Percentiles rank a stretch among this genome's conserved stretches.
Conservation (phyloP, 2,329 filamentous ascomycete species). For the Chrysoporthe deuterocubensis region DNA sequence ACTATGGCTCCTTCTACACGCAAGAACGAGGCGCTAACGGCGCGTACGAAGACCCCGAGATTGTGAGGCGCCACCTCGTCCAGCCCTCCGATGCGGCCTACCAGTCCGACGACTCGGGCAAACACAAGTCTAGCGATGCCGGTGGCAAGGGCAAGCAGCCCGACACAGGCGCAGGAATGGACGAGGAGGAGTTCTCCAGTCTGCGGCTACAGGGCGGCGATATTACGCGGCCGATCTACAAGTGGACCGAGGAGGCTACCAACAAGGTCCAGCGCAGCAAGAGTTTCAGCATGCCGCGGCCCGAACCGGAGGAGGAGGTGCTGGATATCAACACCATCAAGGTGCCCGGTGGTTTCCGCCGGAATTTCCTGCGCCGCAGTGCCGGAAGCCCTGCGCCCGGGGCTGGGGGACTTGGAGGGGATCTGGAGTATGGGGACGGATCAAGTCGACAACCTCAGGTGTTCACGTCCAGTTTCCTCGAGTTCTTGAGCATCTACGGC, state of each 20-base stretch:
- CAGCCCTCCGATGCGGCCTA: conserved; percentile 60
- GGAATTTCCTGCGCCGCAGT: conserved; percentile 82
- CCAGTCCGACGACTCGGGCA: conserved; percentile 51
- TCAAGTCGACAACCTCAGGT: conserved; percentile 60
- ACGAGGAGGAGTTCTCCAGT: conserved; percentile 89
- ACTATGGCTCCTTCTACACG: conserved; percentile 85
- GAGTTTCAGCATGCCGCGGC: conserved; percentile 80
- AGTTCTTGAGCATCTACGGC: conserved; percentile 92
- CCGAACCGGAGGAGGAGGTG: conserved; percentile 77
- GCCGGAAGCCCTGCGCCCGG: conserved; percentile 63
- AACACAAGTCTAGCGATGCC: conserved; percentile 42
- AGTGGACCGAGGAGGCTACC: conserved; percentile 90
- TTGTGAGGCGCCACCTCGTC: conserved; percentile 87
- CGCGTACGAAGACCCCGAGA: conserved; percentile 85
- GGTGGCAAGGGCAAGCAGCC: conserved; percentile 58
- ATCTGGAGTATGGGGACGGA: conserved; percentile 45
- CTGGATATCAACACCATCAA: conserved; percentile 90
- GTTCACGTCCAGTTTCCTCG: conserved; percentile 90
- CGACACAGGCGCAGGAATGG: conserved; percentile 46
- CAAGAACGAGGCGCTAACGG: conserved; percentile 61
- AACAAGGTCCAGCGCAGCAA: conserved; percentile 76
- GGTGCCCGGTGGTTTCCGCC: conserved; percentile 88
- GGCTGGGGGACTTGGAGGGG: conserved; percentile 46
- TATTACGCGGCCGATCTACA: conserved; percentile 92
- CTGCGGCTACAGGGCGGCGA: conserved; percentile 91